Conservation (phyloP, 2,329 filamentous ascomycete species). For the Sporothrix variecibatus region DNA sequence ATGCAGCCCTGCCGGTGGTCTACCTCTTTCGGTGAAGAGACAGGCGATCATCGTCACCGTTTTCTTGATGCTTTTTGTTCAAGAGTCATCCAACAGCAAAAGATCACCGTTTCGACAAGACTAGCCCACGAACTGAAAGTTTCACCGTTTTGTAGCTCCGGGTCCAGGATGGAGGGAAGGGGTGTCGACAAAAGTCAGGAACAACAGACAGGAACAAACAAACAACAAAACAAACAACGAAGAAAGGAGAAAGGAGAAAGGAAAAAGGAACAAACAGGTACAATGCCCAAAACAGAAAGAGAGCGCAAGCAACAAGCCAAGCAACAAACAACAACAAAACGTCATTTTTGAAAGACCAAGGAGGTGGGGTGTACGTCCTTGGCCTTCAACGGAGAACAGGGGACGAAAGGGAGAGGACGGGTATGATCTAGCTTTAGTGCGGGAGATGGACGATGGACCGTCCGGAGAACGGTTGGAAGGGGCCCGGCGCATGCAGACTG, state of each 20-base stretch:
- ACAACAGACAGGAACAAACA: background rate
- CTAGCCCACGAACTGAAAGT: background rate
- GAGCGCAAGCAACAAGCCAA: background rate
- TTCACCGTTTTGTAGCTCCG: background rate
- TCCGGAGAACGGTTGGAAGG: background rate
- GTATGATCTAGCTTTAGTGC: background rate
- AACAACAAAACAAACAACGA: background rate
- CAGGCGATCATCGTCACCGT: background rate
- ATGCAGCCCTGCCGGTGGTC: background rate
- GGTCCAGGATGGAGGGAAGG: background rate
- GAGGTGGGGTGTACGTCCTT: background rate
- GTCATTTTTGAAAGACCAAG: background rate
- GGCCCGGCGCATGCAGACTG: background rate
- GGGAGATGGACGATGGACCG: constrained; percentile 7
- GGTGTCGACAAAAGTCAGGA: background rate
- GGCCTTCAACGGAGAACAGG: background rate
- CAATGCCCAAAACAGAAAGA: background rate
- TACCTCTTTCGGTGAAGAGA: background rate
- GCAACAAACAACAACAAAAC: background rate
- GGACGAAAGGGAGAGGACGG: background rate
- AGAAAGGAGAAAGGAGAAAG: background rate
- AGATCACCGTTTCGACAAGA: background rate
- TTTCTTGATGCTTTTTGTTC: background rate
- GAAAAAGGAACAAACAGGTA: background rate
- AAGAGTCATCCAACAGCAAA: background rate